Base-by-base conservation (phyloP, 176 grass and related monocot species). In the Thalia dealbata region DNA sequence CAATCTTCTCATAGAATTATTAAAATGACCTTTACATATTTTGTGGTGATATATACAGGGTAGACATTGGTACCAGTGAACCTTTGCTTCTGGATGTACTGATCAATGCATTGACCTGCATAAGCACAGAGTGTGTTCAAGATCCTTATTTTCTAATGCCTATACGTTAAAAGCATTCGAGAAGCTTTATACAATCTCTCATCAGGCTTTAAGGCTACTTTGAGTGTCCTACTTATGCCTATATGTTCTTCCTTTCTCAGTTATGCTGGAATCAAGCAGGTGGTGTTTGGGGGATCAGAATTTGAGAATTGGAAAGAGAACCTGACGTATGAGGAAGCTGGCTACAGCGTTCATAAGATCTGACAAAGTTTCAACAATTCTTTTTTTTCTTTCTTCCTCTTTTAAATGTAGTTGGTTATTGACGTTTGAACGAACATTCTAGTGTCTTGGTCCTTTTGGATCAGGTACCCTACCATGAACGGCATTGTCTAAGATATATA, bases 11-110 rank as follows among this genome's bases (percentile, higher is more conserved):
- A 7, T 9, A 44, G 38, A 44, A 12, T 45, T 22, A 44, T 73
- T 73, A 26, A 25, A 3, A 45, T n/a, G 12, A 8, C 48, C 27
- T 59, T 38, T 19, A 50, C 10, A 79, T 64, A 9, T 68, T 30
- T 25, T 83, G 66, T n/a, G 58, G 26, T 89, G 68, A 83, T 76
- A 76, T 84, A 77, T 32, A 78, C 87, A 97, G 95, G 89, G 82
- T 97, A 78, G 87, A 97, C 73, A 97, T 97, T 84, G 95, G 95
- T 71, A 91, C 76, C 71, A 80, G 81, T 32, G 95, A 97, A 72
- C 87, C 83, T 42, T 77, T 97, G 71, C 76, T 91, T 68, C 79
- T 97, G 76, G 95, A 97, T 83, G 86, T 91, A 48, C 83, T 97
- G 23, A 78, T 97, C 56, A 97, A 93, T 79, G 81, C 87, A 69